Conservation (phyloP, 495 filamentous ascomycete genomes). For the Xylaria scruposa region DNA sequence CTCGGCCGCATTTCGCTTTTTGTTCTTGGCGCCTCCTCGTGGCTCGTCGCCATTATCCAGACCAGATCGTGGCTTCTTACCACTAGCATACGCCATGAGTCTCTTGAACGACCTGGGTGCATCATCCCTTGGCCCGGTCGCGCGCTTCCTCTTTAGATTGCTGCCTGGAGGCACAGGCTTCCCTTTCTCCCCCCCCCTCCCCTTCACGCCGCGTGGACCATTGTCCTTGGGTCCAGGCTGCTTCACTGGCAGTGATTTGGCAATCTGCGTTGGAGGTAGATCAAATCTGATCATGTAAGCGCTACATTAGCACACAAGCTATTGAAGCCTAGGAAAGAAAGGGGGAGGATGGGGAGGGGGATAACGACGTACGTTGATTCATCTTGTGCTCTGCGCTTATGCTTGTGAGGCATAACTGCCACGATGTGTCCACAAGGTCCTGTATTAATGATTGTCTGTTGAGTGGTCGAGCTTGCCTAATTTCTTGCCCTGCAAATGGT, state of each 20-base stretch:
- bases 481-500: neutral
- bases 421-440: neutral
- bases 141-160: conserved; percentile 57
- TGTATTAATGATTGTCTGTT: neutral
- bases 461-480: neutral
- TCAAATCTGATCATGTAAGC: conserved; percentile 60
- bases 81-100: conserved; percentile 72
- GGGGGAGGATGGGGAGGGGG: no score
- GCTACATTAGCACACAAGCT: conserved; percentile 38
- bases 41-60: conserved; percentile 69
- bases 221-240: conserved; percentile 40
- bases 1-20: conserved; percentile 32
- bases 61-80: conserved; percentile 64
- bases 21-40: conserved; percentile 59
- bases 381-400: conserved; percentile 67
- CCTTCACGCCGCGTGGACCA: conserved; percentile 32
- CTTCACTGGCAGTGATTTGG: conserved; percentile 70
- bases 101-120: conserved; percentile 85
- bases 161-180: conserved; percentile 37
- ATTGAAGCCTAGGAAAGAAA: neutral
- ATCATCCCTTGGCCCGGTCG: conserved; percentile 66
- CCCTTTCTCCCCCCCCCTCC: conserved; percentile 32
- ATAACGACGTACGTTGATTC: conserved; percentile 44
- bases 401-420: conserved; percentile 82
- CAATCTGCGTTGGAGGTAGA: conserved; percentile 74